Base-by-base conservation (phyloP, 345 rosid genomes). In the Brassica carinata region DNA sequence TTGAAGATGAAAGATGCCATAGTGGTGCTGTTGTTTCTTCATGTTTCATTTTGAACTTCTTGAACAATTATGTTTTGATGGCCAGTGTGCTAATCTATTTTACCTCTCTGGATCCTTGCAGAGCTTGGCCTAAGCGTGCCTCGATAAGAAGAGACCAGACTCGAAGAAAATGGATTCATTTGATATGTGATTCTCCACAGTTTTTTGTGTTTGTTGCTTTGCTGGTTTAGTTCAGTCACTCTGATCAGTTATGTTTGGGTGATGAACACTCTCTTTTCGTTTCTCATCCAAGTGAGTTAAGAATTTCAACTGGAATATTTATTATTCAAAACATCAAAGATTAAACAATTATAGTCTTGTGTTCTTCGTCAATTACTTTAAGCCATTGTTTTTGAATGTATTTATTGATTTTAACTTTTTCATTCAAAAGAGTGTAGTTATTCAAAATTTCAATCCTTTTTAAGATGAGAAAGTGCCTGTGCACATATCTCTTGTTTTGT, bases 81-180 rank as follows among this genome's bases (percentile, higher is more conserved):
- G 14, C 3, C 7, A 13, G 38, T 67, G 48, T 77, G 69, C 74
- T 79, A 67, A 74, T 69, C 8, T 61, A 10, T 6, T 57, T 40
- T 71, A 26, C 69, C 63, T 85, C 43, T 61, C 23, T 53, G 67
- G 67, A 67, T 33, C 78, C 64, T 65, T 82, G 73, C 94, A 94
- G 95, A 86, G 85, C 84, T 91, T 45, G 95, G 97, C 75, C 87
- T 89, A 79, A 81, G 95, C n/a, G 94, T 86, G 78, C 97, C 94
- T 74, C 94, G 97, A 93, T 88, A 83, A 86, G 8, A 51, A 19
- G 62, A 73, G 83, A 64, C 68, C 67, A 8, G 59, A 63, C 53
- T 67, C 63, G 17, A 78, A 40, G 63, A 69, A 63, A 23, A 8
- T 71, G 74, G 73, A 62, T 45, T 66, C 14, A 15, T n/a, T 72